Percentiles rank a stretch among this genome's conserved stretches.
phyloP scores from a whole-genome alignment of 2,329 filamentous ascomycete genomes.

The Ophiosphaerella herpotricha region DNA sequence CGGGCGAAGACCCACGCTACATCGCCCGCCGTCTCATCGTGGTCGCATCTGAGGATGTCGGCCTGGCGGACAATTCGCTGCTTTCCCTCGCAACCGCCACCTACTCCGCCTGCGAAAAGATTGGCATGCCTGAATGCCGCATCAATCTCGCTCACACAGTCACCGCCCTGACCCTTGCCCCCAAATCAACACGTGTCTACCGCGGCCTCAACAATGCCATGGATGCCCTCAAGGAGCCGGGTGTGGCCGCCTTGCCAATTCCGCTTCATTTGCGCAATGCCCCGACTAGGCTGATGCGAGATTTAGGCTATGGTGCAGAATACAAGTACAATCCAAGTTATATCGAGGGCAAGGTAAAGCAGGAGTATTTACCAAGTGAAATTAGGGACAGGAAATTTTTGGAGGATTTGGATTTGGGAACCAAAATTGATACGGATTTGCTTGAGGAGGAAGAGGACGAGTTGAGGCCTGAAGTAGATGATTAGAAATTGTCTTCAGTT shows the following conservation, averaged over 20 bases:
- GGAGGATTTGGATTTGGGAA: conserved; percentile 79
- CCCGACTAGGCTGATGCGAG: conserved; percentile 89
- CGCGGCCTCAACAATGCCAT: conserved; percentile 80
- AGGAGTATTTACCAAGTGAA: conserved; percentile 87
- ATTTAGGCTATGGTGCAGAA: conserved; percentile 84
- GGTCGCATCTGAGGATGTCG: conserved; percentile 92
- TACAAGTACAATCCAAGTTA: conserved; percentile 99
- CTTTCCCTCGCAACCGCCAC: conserved; percentile 82
- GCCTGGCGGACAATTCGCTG: conserved; percentile 83
- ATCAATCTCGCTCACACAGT: conserved; percentile 89
- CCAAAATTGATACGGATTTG: conserved; percentile 65
- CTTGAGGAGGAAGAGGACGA: conserved; percentile 34
- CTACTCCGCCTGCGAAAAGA: conserved; percentile 86
- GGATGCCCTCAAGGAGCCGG: conserved; percentile 78
- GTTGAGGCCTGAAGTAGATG: conserved; percentile 31
- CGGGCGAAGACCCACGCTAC: conserved; percentile 90
- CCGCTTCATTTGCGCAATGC: conserved; percentile 90
- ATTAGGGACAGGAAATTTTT: conserved; percentile 74
- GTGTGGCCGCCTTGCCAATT: conserved; percentile 78
- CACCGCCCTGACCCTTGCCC: conserved; percentile 77
- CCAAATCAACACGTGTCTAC: conserved; percentile 88
- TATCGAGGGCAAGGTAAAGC: conserved; percentile 75
- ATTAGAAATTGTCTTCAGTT: conserved; percentile 2
- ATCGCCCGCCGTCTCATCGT: conserved; percentile 92
- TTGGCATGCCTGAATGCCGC: conserved; percentile 92